phyloP scores from a whole-genome alignment of 306 rosid species.

The Cicer bijugum region DNA sequence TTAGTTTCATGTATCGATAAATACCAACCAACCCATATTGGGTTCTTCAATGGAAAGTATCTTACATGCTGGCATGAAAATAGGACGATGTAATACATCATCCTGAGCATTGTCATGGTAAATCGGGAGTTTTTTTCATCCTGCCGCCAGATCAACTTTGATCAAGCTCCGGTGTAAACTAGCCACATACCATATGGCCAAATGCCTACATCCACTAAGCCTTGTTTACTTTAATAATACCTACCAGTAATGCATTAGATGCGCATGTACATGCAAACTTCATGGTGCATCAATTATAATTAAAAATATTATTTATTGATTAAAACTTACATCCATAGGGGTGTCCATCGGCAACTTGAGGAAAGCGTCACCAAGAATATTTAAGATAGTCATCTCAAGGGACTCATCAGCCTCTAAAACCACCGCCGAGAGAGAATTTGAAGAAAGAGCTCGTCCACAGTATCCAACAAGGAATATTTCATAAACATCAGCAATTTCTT shows the following conservation, averaged over 20 bases:
- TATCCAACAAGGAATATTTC: slow-evolving; percentile 94
- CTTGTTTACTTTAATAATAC: slow-evolving; percentile 31
- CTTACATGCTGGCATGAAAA: not conserved
- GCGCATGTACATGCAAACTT: slow-evolving; percentile 8
- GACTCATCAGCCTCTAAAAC: slow-evolving; percentile 77
- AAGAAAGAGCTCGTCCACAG: slow-evolving; percentile 91
- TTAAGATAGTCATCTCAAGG: slow-evolving; percentile 78
- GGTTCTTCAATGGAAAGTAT: not conserved
- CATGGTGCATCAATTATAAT: slow-evolving; percentile 20
- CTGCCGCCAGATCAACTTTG: slow-evolving; percentile 14
- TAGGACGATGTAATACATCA: not conserved
- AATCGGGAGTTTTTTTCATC: slow-evolving; percentile 11
- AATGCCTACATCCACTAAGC: slow-evolving; percentile 23
- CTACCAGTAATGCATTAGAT: slow-evolving; percentile 21
- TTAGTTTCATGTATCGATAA: not conserved
- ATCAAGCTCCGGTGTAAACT: slow-evolving; percentile 26
- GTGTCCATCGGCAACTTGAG: slow-evolving; percentile 78
- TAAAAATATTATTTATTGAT: slow-evolving; percentile 21
- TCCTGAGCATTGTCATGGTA: not conserved
- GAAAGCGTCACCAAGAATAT: slow-evolving; percentile 80
- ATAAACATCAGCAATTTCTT: slow-evolving; percentile 92
- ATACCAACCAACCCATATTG: not conserved
- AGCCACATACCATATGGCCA: not conserved
- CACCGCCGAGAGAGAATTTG: slow-evolving; percentile 72
- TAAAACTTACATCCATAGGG: slow-evolving; percentile 74